phyloP scores from a whole-genome alignment of 345 rosid genomes.

The Boechera retrofracta region DNA sequence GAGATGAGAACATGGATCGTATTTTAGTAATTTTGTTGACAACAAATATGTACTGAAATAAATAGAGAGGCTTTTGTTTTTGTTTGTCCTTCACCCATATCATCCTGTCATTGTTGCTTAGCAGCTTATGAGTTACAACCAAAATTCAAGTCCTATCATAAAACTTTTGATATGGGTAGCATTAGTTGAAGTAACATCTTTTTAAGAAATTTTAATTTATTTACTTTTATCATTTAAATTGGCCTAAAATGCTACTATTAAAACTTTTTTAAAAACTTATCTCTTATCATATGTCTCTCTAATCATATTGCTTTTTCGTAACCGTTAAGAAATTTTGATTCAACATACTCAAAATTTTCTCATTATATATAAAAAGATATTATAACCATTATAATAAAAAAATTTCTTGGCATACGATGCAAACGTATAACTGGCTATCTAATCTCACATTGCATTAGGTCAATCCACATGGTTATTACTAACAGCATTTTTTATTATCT shows the following conservation, averaged over 20 bases:
- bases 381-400: neutral
- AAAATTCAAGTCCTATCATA: neutral
- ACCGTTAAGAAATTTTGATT: no score
- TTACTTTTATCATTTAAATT: neutral
- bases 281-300: neutral
- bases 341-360: neutral
- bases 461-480: no score
- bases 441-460: neutral
- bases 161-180: constrained; percentile 14
- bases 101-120: constrained; percentile 4
- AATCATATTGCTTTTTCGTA: neutral
- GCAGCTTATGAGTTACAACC: constrained; percentile 7
- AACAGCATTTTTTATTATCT: no score
- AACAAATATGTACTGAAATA: constrained; percentile 20
- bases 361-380: neutral
- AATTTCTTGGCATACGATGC: neutral
- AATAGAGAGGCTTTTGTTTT: neutral
- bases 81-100: neutral
- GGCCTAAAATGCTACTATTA: neutral
- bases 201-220: neutral
- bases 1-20: constrained; percentile 38
- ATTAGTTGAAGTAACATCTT: constrained; percentile 7
- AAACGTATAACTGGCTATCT: neutral
- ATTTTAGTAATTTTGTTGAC: constrained; percentile 26
- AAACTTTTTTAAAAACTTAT: neutral